A percentile compares a stretch with the other conserved stretches of the same genome.
Conservation (phyloP, 768 basidiomycete species). For the Mycena olivaceomarginata region DNA sequence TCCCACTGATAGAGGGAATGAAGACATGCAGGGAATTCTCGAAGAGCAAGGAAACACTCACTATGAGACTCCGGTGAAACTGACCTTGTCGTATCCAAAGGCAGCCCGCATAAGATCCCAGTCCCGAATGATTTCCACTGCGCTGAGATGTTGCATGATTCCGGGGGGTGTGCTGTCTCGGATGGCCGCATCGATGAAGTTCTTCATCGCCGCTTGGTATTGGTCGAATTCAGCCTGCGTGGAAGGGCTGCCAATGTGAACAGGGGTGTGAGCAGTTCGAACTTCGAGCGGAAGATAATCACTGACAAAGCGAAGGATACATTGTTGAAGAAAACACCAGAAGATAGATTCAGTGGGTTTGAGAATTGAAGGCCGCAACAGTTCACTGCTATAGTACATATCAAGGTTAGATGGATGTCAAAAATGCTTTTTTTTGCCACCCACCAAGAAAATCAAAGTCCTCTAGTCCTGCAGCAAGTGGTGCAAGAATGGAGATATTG, state of each 20-base stretch:
- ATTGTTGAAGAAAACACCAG: conserved; percentile 19
- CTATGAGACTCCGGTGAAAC: conserved; percentile 39
- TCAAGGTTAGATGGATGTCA: not conserved
- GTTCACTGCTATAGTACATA: not conserved
- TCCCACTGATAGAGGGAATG: conserved; percentile 2
- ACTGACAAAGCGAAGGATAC: conserved; percentile 37
- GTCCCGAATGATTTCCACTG: conserved; percentile 36
- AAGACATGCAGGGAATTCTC: not conserved
- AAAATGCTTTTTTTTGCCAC: not conserved
- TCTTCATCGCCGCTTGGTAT: conserved; percentile 35
- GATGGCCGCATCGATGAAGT: conserved; percentile 10
- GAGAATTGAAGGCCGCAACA: not conserved
- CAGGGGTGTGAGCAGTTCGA: not conserved
- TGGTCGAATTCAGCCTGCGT: conserved; percentile 37
- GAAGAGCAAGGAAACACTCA: not conserved
- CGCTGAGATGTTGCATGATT: conserved; percentile 32
- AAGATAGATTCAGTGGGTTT: conserved; percentile 7
- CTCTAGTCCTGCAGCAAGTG: not conserved
- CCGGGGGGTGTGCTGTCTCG: conserved; percentile 31
- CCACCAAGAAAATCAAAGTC: conserved; percentile 14
- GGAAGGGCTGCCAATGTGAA: conserved; percentile 3
- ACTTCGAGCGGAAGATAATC: not conserved
- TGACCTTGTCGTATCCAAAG: conserved; percentile 39
- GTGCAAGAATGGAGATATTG: not conserved
- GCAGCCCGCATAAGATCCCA: conserved; percentile 40